A percentile compares a stretch with the other conserved stretches of the same genome.
Conservation (phyloP, 805 yeast species). For the Candida jianshihensis region DNA sequence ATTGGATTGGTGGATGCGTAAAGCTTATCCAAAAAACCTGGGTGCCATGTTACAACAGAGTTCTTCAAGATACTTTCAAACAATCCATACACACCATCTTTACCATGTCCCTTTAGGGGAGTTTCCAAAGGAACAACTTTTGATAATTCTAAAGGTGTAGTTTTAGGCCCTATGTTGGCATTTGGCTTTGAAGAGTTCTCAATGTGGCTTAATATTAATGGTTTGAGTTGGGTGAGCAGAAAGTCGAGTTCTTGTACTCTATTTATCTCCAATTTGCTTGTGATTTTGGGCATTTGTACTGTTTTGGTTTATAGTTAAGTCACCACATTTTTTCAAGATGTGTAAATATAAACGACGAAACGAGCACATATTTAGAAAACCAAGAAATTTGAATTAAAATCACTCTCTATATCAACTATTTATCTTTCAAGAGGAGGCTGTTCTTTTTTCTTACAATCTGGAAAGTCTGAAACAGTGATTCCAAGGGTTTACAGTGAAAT, state of each 20-base stretch:
- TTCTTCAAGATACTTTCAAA: slow-evolving; percentile 53
- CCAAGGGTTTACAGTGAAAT: too few relatives aligned
- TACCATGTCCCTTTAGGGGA: slow-evolving; percentile 31
- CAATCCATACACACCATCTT: slow-evolving; percentile 37
- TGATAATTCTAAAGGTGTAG: slow-evolving; percentile 42
- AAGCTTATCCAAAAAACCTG: slow-evolving; percentile 77
- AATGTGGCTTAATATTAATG: slow-evolving; percentile 47
- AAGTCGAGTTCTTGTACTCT: slow-evolving; percentile 51
- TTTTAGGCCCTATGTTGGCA: slow-evolving; percentile 44
- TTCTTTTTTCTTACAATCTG: too few relatives aligned
- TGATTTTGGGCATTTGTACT: slow-evolving; percentile 17
- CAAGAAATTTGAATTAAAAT: too few relatives aligned
- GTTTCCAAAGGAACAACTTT: slow-evolving; percentile 29
- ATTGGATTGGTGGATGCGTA: slow-evolving; percentile 84
- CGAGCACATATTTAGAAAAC: too few relatives aligned
- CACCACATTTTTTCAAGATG: too few relatives aligned
- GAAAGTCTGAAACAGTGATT: too few relatives aligned
- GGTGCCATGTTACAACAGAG: slow-evolving; percentile 82
- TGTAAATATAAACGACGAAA: too few relatives aligned
- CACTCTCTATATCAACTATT: too few relatives aligned
- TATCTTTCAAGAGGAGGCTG: too few relatives aligned
- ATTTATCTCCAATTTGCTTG: slow-evolving; percentile 34
- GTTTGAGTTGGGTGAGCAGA: slow-evolving; percentile 44
- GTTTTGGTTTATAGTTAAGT: neutral
- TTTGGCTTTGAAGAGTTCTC: slow-evolving; percentile 37